Evolutionary conservation across 2,329 filamentous ascomycete genomes (phyloP), one percentile per base, ranked within the genome.

Genomic region (Biscogniauxia mediterranea): DNA sequence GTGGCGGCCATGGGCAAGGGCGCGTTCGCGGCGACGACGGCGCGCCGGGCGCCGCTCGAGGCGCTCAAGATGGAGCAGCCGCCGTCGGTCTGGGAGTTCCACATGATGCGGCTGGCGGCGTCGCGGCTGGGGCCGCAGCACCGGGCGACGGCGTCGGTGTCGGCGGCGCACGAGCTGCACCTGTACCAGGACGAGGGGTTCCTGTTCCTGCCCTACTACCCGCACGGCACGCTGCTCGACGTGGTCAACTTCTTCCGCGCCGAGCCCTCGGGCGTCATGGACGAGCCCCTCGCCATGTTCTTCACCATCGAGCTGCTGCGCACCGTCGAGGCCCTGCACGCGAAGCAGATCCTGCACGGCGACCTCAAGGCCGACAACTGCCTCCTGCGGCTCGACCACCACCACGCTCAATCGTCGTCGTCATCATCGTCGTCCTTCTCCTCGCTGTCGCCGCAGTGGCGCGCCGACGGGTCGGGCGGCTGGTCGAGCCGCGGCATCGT

Each of bases 301-400:
- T 96, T 98, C 78, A 85, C 91, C 7, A 83, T 98, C 63, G 95
- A 99, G 76, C 84, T 99, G 6, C 83, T 99, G 68, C 90, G 95
- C 55, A 96, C 92, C 0, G 85, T 97, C 3, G 95, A 98, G 78
- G 89, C 89, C 0, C 82, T 99, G 21, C 95, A 99, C 76, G 74
- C 85, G 3, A 89, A 89, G 67, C 85, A 87, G 2, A 82, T 99
- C 60, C 81, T 98, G 53, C 95, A 99, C 73, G 95, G 95, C 49
- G 95, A 99, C 71, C 83, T 99, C 68, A 99, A 99, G 78, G 88
- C 91, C 1, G 95, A 99, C 77, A 99, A 99, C 73, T 94, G 96
- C 69, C 86, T 99, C 2, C 85, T 98, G 3, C 91, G 95, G 5
- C 87, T 98, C 20, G 89, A 93, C 58, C 73, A 81, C 28, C 28